Evolutionary conservation across 1,139 yeast species (phyloP).

Genomic region (Magnusiomyces paraingens): DNA sequence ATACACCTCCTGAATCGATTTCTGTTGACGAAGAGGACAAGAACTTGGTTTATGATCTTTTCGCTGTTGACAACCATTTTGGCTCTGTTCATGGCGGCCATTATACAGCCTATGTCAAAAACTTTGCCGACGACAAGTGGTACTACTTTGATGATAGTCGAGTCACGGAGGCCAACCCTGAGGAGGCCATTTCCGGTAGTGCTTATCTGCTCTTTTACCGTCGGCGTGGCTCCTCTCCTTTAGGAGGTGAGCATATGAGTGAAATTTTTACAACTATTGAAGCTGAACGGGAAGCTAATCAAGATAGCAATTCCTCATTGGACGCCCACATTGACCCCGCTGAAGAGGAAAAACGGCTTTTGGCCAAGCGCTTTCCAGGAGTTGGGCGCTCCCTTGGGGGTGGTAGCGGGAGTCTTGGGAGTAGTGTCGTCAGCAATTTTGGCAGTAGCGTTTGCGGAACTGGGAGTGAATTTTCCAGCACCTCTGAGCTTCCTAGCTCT

Average conservation of each 20-base stretch:
- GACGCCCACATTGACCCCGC: not conserved
- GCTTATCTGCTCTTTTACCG: slow-evolving; percentile 87
- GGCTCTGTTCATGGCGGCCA: slow-evolving; percentile 99
- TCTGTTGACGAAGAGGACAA: slow-evolving; percentile 29
- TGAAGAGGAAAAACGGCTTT: not conserved
- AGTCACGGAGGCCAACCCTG: slow-evolving; percentile 55
- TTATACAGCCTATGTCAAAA: slow-evolving; percentile 84
- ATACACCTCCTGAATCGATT: slow-evolving; percentile 18
- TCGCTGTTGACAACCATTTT: slow-evolving; percentile 91
- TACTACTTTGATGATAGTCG: slow-evolving; percentile 85
- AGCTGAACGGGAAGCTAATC: not conserved
- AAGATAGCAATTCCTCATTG: not conserved
- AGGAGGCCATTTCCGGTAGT: slow-evolving; percentile 59
- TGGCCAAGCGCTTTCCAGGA: not conserved
- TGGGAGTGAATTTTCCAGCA: too few relatives aligned
- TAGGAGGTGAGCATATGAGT: slow-evolving; percentile 31
- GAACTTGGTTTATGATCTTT: slow-evolving; percentile 60
- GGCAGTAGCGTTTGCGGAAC: not conserved
- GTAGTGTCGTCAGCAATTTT: not conserved
- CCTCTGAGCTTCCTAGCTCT: too few relatives aligned
- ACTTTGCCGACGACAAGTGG: slow-evolving; percentile 74
- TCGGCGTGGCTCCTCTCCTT: slow-evolving; percentile 40
- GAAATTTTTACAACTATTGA: slow-evolving; percentile 27
- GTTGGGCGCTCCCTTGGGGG: not conserved
- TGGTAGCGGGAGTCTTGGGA: not conserved